Conservation (phyloP, 2,329 filamentous ascomycete species). For the Orbilia quercus region DNA sequence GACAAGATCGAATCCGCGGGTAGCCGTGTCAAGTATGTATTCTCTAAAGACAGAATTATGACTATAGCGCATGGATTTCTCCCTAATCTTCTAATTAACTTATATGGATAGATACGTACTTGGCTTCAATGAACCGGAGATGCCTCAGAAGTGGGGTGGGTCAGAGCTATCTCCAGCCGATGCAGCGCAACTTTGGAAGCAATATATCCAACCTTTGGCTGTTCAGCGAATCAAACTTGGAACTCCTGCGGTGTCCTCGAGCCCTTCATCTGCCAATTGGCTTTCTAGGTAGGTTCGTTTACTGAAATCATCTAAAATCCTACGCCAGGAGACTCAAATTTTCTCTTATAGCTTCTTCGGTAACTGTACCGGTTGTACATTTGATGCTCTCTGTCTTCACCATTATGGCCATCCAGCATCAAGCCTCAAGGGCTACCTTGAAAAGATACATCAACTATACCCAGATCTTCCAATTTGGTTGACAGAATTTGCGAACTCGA, state of each 20-base stretch:
- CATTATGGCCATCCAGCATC: conserved; percentile 23
- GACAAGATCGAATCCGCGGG: conserved; percentile 19
- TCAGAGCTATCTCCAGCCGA: conserved; percentile 1
- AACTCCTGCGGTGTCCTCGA: conserved; percentile 18
- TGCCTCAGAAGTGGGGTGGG: conserved; percentile 25
- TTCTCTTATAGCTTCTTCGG: conserved; percentile 10
- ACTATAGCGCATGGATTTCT: neutral
- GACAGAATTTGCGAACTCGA: conserved; percentile 26
- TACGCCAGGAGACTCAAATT: neutral
- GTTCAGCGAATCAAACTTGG: conserved; percentile 10
- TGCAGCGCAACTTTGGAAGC: conserved; percentile 6
- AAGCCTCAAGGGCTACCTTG: conserved; percentile 15
- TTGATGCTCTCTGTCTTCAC: conserved; percentile 18
- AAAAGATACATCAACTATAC: conserved; percentile 15
- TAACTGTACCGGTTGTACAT: conserved; percentile 7
- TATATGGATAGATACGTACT: conserved; percentile 6
- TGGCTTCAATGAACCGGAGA: conserved; percentile 30
- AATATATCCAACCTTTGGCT: conserved; percentile 18
- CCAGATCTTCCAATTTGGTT: conserved; percentile 10
- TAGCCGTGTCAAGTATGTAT: conserved; percentile 5
- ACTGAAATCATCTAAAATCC: too few species aligned
- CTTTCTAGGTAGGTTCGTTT: conserved; percentile 15
- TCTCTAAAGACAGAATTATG: too few species aligned
- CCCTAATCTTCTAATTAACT: neutral
- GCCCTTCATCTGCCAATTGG: conserved; percentile 14